Conservation (phyloP, 495 filamentous ascomycete genomes). For the Sporormia fimetaria region DNA sequence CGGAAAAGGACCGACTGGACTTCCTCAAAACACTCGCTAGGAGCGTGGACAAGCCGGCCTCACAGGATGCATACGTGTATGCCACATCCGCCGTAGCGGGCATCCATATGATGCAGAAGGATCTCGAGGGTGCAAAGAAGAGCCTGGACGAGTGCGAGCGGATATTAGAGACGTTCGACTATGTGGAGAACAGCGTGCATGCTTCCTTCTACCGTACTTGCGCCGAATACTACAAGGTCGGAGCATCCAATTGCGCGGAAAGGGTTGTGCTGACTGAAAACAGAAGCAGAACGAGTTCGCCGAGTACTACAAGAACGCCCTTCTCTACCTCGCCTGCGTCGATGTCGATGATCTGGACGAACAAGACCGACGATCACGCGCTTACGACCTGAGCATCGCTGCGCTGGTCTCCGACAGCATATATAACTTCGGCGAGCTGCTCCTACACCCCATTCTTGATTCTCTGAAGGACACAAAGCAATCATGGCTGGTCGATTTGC, state of each 20-base stretch:
- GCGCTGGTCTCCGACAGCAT: slow-evolving; percentile 87
- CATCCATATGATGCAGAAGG: slow-evolving; percentile 66
- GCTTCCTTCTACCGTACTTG: slow-evolving; percentile 94
- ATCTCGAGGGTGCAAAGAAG: slow-evolving; percentile 65
- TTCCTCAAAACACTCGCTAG: slow-evolving; percentile 76
- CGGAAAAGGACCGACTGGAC: slow-evolving; percentile 54
- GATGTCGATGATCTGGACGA: slow-evolving; percentile 60
- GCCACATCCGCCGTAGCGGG: slow-evolving; percentile 83
- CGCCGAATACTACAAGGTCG: slow-evolving; percentile 83
- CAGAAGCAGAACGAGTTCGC: slow-evolving; percentile 79
- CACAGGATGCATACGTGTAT: slow-evolving; percentile 94
- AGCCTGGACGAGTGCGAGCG: slow-evolving; percentile 79
- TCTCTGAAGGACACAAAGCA: slow-evolving; percentile 55
- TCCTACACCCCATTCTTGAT: slow-evolving; percentile 92
- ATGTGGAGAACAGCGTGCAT: slow-evolving; percentile 91
- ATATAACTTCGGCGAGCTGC: slow-evolving; percentile 98
- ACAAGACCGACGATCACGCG: slow-evolving; percentile 62
- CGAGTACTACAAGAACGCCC: slow-evolving; percentile 90
- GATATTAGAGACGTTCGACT: slow-evolving; percentile 83
- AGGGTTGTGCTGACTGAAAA: background rate
- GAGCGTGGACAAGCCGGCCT: slow-evolving; percentile 83
- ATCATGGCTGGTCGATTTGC: slow-evolving; percentile 80
- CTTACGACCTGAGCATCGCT: slow-evolving; percentile 85
- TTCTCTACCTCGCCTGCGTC: slow-evolving; percentile 96
- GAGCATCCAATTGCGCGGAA: background rate